Conservation (phyloP, 2,329 filamentous ascomycete genomes). For the Allantophomopsis lycopodina region DNA sequence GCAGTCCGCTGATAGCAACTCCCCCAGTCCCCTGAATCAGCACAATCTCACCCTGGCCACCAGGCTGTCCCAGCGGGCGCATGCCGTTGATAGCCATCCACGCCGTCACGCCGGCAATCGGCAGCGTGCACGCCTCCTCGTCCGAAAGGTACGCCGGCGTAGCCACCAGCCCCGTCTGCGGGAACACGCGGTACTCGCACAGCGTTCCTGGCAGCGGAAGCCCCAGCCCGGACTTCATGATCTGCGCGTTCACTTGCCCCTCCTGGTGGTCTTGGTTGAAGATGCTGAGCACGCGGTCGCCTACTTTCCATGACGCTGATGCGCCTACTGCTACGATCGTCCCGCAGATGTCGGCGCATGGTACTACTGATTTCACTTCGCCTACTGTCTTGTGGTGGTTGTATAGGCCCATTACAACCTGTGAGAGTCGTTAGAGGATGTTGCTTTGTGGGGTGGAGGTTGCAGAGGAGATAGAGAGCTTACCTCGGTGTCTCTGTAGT, state of each 20-base stretch:
- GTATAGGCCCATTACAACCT: conserved; percentile 40
- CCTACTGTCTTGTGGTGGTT: conserved; percentile 45
- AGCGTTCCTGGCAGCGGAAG: conserved; percentile 44
- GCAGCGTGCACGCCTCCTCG: conserved; percentile 45
- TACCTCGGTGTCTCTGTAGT: conserved; percentile 17
- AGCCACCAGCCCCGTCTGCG: conserved; percentile 37
- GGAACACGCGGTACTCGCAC: conserved; percentile 44
- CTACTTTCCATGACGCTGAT: conserved; percentile 31
- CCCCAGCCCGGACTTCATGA: conserved; percentile 39
- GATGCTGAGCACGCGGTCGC: conserved; percentile 53
- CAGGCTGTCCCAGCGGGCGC: conserved; percentile 35
- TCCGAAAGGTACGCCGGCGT: conserved; percentile 41
- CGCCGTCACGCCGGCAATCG: conserved; percentile 47
- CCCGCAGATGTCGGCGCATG: conserved; percentile 60
- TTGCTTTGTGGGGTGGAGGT: no score
- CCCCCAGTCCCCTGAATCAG: conserved; percentile 41
- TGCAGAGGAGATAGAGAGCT: no score
- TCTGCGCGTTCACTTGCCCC: conserved; percentile 9
- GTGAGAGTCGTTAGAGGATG: no score
- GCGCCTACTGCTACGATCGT: conserved; percentile 35
- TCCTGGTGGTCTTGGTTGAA: conserved; percentile 38
- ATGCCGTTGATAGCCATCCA: conserved; percentile 53
- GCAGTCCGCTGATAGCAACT: conserved; percentile 34
- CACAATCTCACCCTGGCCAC: conserved; percentile 29
- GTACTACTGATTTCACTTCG: conserved; percentile 33